phyloP scores from a whole-genome alignment of 1,139 yeast species.

The Fermentozyma sake region DNA sequence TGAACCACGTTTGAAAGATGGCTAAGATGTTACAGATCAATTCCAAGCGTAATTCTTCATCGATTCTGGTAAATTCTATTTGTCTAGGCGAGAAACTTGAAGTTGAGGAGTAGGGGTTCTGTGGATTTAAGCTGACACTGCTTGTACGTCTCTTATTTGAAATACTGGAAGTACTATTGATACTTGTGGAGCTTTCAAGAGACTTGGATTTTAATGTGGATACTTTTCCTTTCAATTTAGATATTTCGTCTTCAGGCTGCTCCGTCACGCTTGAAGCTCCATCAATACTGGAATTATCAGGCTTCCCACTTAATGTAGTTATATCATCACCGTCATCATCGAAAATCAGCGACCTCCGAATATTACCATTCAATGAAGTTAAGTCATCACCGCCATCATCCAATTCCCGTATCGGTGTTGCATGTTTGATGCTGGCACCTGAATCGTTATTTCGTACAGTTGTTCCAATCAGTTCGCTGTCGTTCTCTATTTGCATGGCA shows the following conservation, averaged over 20 bases:
- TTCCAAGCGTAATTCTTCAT: constrained; percentile 22
- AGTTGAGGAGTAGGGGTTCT: no score
- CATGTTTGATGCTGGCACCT: constrained; percentile 1
- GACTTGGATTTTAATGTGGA: no score
- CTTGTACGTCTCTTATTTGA: no score
- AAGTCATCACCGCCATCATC: constrained; percentile 23
- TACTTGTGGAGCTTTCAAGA: no score
- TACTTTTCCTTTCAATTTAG: no score
- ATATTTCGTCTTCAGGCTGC: not conserved
- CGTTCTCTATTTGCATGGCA: constrained; percentile 11
- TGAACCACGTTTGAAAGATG: constrained; percentile 22
- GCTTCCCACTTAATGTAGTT: constrained; percentile 18
- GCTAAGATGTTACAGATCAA: constrained; percentile 24
- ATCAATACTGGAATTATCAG: not conserved
- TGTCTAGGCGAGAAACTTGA: no score
- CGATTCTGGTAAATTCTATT: constrained; percentile 22
- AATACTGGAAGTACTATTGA: no score
- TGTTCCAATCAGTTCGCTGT: no score
- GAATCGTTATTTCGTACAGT: no score
- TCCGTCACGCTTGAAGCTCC: not conserved
- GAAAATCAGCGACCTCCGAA: no score
- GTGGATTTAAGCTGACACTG: no score
- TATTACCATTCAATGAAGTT: constrained; percentile 15
- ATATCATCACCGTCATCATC: constrained; percentile 28
- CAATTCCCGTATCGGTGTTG: constrained; percentile 4